Base-by-base conservation (phyloP, 2,329 filamentous ascomycete species). In the Trichoderma oligosporum region DNA sequence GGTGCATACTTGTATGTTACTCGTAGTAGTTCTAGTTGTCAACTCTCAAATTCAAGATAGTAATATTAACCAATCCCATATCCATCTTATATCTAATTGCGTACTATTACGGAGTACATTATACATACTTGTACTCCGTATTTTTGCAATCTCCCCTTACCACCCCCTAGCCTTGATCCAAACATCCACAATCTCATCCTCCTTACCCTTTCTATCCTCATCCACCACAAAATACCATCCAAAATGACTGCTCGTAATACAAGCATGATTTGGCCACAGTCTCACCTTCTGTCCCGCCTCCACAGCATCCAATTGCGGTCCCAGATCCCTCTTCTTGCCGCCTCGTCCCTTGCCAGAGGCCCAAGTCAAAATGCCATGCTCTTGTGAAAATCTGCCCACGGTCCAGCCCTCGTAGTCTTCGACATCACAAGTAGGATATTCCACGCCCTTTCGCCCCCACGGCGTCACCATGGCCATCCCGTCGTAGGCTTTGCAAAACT, bases 191-290 rank as follows among this genome's bases (percentile, higher is more conserved):
- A 89, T 78, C 64, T 82, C 78, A 59, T 85, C 78, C 62, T 82
- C 78, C 20, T 76, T 74, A 0, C 77, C 78, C 52, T 75, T 72
- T 14, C 70, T 72, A 49, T 79, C 75, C 25, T 82, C 83, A 70
- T 93, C 88, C 2, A 92, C 83, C 31, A 93, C 74, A 18, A 91
- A 73, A 72, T 91, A 94, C 78, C 83, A 89, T 1, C 80, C 83
- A 72, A 86, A 89, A 25, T 82, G 82, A 0, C 84, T 85, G 0
- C 87, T 85, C 1, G 88, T 82, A 63, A 93, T 86, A 68, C 89
- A 94, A 33, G 88, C 84, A 73, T 94, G 89, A 64, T 93, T 93
- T 0, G 89, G 88, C 84, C 86, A 92, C 7, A 93, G 74, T 57
- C 83, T 77, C 24, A 92, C 71, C 65, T 83, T 83, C 66, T 90